Percentiles rank a stretch among this genome's conserved stretches.
phyloP scores from a whole-genome alignment of 148 eudicot species.

The Camellia lanceoleosa region DNA sequence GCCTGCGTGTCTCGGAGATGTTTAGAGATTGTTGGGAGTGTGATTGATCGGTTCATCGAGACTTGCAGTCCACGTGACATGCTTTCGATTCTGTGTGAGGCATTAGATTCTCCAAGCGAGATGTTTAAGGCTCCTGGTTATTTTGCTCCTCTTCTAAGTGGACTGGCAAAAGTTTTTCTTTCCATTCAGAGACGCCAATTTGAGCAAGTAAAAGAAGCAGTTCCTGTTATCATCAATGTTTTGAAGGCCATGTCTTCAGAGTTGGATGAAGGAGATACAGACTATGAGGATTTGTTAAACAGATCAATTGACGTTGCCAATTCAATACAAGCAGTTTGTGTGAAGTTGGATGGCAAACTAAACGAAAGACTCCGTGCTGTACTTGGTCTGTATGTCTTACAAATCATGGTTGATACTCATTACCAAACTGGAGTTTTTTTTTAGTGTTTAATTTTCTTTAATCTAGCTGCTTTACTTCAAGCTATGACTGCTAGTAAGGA shows the following conservation, averaged over 20 bases:
- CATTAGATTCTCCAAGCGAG: constrained; percentile 58
- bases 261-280: constrained; percentile 47
- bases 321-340: constrained; percentile 55
- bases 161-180: constrained; percentile 53
- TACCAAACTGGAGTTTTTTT: constrained; percentile 9
- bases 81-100: constrained; percentile 76
- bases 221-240: constrained; percentile 65
- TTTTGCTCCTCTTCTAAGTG: constrained; percentile 61
- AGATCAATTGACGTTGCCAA: constrained; percentile 52
- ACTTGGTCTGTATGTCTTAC: constrained; percentile 69
- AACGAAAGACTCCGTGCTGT: constrained; percentile 53
- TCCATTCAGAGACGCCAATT: constrained; percentile 65
- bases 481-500: background rate
- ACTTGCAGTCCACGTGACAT: constrained; percentile 80
- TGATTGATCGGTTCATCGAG: constrained; percentile 45
- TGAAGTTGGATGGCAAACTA: constrained; percentile 62
- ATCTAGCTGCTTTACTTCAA: constrained; percentile 5
- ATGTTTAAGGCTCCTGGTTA: constrained; percentile 65
- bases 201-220: constrained; percentile 69
- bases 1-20: constrained; percentile 62
- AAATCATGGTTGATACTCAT: constrained; percentile 56
- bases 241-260: constrained; percentile 48
- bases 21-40: constrained; percentile 46
- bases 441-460: constrained; percentile 9
- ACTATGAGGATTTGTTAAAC: constrained; percentile 46